These are phyloP conservation scores for Linnemannia elongata DNA, from an alignment of 192 early-diverging fungal genomes.

Conservation along the genomic window DNA sequence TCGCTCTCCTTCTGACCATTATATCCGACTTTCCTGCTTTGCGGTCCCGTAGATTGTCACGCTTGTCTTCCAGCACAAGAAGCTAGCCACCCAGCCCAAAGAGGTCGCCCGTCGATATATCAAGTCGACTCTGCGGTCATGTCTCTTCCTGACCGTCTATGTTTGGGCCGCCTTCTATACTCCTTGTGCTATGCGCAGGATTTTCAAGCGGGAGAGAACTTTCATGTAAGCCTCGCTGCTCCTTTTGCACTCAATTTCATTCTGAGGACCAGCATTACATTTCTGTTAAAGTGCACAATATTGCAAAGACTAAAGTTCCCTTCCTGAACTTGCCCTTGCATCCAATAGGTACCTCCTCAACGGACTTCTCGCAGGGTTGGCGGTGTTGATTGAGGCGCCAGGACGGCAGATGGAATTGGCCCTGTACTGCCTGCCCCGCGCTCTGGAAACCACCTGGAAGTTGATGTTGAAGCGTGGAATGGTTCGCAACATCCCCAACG, in stretches of 20 bases:
- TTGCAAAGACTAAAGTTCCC: not conserved
- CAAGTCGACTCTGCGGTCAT: constrained; percentile 68
- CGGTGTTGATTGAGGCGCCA: constrained; percentile 72
- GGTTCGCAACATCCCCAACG: constrained; percentile 73
- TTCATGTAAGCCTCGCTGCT: constrained; percentile 61
- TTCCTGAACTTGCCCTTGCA: not conserved
- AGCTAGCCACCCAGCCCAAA: constrained; percentile 52
- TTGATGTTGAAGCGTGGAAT: constrained; percentile 66
- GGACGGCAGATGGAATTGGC: constrained; percentile 82
- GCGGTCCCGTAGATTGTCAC: constrained; percentile 58
- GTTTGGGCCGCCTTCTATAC: constrained; percentile 63
- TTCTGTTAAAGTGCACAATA: not conserved
- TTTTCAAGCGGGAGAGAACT: constrained; percentile 61
- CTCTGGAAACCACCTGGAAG: constrained; percentile 80
- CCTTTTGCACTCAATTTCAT: not conserved
- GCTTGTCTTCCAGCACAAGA: constrained; percentile 58
- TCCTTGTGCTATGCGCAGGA: constrained; percentile 67
- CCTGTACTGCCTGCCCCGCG: constrained; percentile 87
- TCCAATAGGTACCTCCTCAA: constrained; percentile 43
- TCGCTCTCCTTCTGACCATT: not conserved
- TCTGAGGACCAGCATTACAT: not conserved
- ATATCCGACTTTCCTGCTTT: not conserved
- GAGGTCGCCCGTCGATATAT: constrained; percentile 60
- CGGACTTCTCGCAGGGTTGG: constrained; percentile 69
- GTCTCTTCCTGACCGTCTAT: constrained; percentile 71